Evolutionary conservation across 345 rosid genomes (phyloP).

Genomic region (Euphorbia pulcherrima): DNA sequence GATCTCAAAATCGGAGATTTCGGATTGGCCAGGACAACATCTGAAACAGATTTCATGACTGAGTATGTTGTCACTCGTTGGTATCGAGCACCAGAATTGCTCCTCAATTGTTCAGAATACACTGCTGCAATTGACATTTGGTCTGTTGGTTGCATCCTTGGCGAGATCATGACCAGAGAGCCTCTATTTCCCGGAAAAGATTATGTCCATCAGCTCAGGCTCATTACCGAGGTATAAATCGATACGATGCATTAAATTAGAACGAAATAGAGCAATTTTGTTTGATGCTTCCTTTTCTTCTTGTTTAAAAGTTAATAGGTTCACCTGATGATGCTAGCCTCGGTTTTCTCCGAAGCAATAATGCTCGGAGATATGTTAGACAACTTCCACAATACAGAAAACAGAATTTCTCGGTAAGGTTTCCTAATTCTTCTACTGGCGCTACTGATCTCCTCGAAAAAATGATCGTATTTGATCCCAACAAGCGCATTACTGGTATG

Average conservation of each 20-base stretch:
- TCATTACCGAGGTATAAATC: slow-evolving; percentile 74
- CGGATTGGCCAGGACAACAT: slow-evolving; percentile 95
- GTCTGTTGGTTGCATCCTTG: slow-evolving; percentile 98
- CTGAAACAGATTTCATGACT: slow-evolving; percentile 98
- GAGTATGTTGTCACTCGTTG: slow-evolving; percentile 96
- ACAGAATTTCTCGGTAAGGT: slow-evolving; percentile 68
- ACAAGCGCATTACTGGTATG: slow-evolving; percentile 79
- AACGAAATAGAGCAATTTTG: no score
- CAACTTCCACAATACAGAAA: slow-evolving; percentile 88
- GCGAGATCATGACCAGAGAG: slow-evolving; percentile 82
- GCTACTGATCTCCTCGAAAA: slow-evolving; percentile 81
- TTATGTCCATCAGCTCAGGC: slow-evolving; percentile 93
- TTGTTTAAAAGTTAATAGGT: slow-evolving; percentile 74
- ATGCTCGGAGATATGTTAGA: slow-evolving; percentile 92
- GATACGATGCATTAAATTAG: no score
- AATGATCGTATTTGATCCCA: slow-evolving; percentile 96
- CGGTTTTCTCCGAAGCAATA: slow-evolving; percentile 89
- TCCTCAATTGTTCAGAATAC: slow-evolving; percentile 95
- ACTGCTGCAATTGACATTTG: slow-evolving; percentile 96
- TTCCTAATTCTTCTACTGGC: slow-evolving; percentile 62
- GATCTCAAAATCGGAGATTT: slow-evolving; percentile 95
- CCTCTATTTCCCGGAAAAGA: slow-evolving; percentile 98
- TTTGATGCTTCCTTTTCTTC: slow-evolving; percentile 4
- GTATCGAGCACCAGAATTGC: slow-evolving; percentile 97
- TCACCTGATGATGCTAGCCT: slow-evolving; percentile 94